phyloP scores from a whole-genome alignment of 495 filamentous ascomycete species.

The Bacidia gigantensis region DNA sequence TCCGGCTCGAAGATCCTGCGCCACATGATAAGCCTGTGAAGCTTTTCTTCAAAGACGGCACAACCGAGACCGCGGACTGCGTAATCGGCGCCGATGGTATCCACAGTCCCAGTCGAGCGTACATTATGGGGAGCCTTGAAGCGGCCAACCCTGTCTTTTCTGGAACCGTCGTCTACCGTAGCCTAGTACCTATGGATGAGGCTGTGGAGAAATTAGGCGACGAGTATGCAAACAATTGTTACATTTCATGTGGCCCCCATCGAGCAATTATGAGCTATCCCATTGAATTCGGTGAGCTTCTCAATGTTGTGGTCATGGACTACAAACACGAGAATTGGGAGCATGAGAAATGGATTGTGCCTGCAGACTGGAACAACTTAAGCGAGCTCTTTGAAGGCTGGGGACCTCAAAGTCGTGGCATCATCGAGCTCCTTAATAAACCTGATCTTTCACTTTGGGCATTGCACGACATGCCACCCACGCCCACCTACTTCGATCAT shows the following conservation, averaged over 20 bases:
- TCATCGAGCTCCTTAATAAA: slow-evolving; percentile 33
- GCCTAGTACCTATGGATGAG: slow-evolving; percentile 46
- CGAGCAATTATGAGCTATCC: slow-evolving; percentile 52
- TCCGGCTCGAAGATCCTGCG: slow-evolving; percentile 18
- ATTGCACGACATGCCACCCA: slow-evolving; percentile 45
- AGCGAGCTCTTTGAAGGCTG: slow-evolving; percentile 38
- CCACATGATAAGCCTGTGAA: slow-evolving; percentile 17
- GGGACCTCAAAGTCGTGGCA: slow-evolving; percentile 32
- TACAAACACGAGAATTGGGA: slow-evolving; percentile 34
- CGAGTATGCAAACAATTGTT: slow-evolving; percentile 33
- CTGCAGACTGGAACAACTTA: slow-evolving; percentile 42
- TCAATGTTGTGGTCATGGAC: slow-evolving; percentile 42
- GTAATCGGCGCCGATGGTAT: slow-evolving; percentile 50
- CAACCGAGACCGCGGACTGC: slow-evolving; percentile 23
- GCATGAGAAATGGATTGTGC: slow-evolving; percentile 42
- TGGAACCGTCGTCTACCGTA: slow-evolving; percentile 43
- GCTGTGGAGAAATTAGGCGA: slow-evolving; percentile 40
- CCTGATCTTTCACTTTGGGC: slow-evolving; percentile 43
- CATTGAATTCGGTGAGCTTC: slow-evolving; percentile 45
- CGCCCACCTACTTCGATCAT: slow-evolving; percentile 39
- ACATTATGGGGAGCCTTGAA: slow-evolving; percentile 29
- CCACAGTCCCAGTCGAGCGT: slow-evolving; percentile 33
- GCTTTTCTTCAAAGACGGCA: slow-evolving; percentile 15
- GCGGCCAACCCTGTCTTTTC: slow-evolving; percentile 29
- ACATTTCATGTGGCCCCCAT: slow-evolving; percentile 44